phyloP scores from a whole-genome alignment of 2,329 filamentous ascomycete species.

The Colletotrichum tofieldiae region DNA sequence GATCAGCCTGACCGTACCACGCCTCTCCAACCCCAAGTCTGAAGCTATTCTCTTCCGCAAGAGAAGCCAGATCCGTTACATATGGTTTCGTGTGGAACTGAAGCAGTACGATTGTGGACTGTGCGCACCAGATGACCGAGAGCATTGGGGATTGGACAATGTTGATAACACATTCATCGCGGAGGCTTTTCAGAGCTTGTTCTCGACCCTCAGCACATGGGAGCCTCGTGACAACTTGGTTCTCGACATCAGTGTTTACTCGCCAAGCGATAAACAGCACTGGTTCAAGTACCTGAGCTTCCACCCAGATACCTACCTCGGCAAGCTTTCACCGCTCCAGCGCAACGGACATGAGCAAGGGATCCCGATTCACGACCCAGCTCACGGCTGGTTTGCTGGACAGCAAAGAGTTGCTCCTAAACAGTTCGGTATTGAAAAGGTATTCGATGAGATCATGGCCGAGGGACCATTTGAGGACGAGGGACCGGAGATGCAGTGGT shows the following conservation, averaged over 20 bases:
- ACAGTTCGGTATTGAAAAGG: conserved; percentile 36
- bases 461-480: conserved; percentile 49
- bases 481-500: conserved; percentile 51
- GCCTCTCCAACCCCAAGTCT: background rate
- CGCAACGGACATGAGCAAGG: background rate
- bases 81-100: background rate
- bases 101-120: background rate
- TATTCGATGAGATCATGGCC: conserved; percentile 51
- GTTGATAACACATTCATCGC: background rate
- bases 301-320: conserved; percentile 42
- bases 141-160: background rate
- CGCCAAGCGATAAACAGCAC: conserved; percentile 54
- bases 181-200: conserved; percentile 42
- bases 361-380: conserved; percentile 41
- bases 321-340: conserved; percentile 15
- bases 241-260: conserved; percentile 57
- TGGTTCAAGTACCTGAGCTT: conserved; percentile 54
- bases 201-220: conserved; percentile 52
- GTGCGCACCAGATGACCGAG: no score
- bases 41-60: background rate
- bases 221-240: conserved; percentile 51
- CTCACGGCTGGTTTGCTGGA: conserved; percentile 51
- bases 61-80: background rate
- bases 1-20: background rate
- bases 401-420: conserved; percentile 44